These are phyloP conservation scores for Letharia columbiana DNA, from an alignment of 495 filamentous ascomycete genomes.

Conservation along the genomic window DNA sequence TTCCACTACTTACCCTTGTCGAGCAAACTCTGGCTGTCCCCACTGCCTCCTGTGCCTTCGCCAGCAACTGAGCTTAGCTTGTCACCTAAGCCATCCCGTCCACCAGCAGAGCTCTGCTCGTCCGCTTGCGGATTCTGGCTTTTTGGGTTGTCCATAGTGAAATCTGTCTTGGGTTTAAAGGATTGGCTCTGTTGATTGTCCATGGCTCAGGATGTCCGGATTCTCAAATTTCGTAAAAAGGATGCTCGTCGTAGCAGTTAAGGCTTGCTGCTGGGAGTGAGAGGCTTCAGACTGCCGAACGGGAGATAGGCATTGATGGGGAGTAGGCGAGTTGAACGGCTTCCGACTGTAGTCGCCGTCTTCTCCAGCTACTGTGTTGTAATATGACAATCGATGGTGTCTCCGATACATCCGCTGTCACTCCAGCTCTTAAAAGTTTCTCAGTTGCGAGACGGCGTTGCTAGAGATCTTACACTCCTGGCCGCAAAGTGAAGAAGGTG, in stretches of 20 bases:
- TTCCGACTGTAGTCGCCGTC: neutral
- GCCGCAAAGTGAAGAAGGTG: no score
- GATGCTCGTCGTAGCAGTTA: neutral
- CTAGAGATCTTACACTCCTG: neutral
- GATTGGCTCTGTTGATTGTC: neutral
- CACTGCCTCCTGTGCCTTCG: constrained; percentile 13
- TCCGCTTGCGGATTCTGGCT: neutral
- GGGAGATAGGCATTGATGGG: neutral
- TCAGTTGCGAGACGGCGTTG: neutral
- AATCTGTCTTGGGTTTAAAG: constrained; percentile 1
- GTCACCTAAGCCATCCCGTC: constrained; percentile 14
- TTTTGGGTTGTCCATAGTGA: neutral
- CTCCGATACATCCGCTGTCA: no score
- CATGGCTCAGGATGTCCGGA: neutral
- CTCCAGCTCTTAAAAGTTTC: neutral
- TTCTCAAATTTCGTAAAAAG: neutral
- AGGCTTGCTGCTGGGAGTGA: neutral
- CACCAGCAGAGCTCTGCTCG: constrained; percentile 13
- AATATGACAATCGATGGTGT: no score
- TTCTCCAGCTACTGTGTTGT: neutral
- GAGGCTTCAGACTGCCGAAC: neutral
- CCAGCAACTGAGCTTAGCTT: constrained; percentile 20
- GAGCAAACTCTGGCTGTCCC: constrained; percentile 13
- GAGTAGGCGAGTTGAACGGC: neutral
- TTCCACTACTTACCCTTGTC: constrained; percentile 12